Evolutionary conservation across 768 basidiomycete genomes (phyloP), one percentile per base, ranked within the genome.

Genomic region (Boletales sp.): DNA sequence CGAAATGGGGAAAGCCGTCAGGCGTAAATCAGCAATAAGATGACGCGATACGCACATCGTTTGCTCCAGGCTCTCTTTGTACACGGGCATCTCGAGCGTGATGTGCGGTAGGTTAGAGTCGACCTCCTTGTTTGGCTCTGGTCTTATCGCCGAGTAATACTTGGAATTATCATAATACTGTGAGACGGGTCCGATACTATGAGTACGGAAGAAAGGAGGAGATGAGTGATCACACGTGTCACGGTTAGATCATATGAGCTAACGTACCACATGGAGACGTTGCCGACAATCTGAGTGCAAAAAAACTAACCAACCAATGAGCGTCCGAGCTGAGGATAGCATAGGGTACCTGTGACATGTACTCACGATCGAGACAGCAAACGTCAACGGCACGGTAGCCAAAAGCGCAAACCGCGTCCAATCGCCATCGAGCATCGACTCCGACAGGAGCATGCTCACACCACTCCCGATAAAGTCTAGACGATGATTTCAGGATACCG

Each of bases 121-220:
- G 48, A 88, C 72, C 14, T 78, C 81, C 45, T 79, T 75, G 65
- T 84, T 86, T 0, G 81, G 66, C 21, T 72, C 74, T 0, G 88
- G 86, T 39, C 73, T 74, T 43, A 77, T 66, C 11, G 88, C 87
- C 11, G 87, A 90, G 62, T 89, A 94, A 67, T 86, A 94, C 35
- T 77, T 79, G 0, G 89, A 90, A 64, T 93, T 93, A 58, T 91
- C 83, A 61, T 88, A 82, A 65, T 81, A 90, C 55, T 93, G 91
- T 7, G 90, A 82, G 40, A 94, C 85, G 17, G 91, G 91, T 21
- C 91, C 91, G 51, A 92, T 56, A 9, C 86, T 87, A 35, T 12
- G 17, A 24, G 53, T 27, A 27, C 24, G 24, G 7, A 27, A 27
- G 24, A 27, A 27, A 27, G 24, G 24, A 27, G 8, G 34, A 10